phyloP scores from a whole-genome alignment of 495 filamentous ascomycete genomes.

The Lasiosphaeria ovina region DNA sequence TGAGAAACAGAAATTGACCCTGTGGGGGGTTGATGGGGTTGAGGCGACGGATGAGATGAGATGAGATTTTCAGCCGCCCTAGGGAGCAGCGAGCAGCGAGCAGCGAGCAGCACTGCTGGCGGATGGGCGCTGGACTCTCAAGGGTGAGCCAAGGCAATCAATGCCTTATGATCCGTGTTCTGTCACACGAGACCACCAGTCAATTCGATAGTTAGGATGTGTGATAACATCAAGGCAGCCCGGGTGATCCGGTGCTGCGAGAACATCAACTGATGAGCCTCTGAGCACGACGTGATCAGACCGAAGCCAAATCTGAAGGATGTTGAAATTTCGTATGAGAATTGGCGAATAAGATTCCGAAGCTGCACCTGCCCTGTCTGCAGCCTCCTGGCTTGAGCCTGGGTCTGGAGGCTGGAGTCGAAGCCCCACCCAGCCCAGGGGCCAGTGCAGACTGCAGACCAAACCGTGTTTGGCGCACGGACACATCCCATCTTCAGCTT shows the following conservation, averaged over 20 bases:
- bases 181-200: neutral
- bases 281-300: neutral
- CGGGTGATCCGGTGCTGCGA: too few species aligned
- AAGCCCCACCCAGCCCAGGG: neutral
- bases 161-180: neutral
- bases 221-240: neutral
- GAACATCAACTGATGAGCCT: neutral
- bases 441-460: too few species aligned
- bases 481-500: too few species aligned
- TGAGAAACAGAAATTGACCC: too few species aligned
- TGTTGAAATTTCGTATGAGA: conserved; percentile 14
- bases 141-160: neutral
- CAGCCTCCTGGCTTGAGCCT: neutral
- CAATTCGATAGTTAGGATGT: neutral
- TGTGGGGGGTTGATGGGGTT: too few species aligned
- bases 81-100: neutral
- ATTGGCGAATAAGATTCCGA: conserved; percentile 15
- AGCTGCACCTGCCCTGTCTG: neutral
- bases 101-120: neutral
- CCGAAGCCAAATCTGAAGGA: neutral
- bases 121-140: neutral
- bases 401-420: neutral
- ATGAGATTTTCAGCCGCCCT: too few species aligned
- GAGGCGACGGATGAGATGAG: too few species aligned
- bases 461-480: too few species aligned